Base-by-base conservation (phyloP, 495 filamentous ascomycete genomes). In the Lasiosphaeria hispida region DNA sequence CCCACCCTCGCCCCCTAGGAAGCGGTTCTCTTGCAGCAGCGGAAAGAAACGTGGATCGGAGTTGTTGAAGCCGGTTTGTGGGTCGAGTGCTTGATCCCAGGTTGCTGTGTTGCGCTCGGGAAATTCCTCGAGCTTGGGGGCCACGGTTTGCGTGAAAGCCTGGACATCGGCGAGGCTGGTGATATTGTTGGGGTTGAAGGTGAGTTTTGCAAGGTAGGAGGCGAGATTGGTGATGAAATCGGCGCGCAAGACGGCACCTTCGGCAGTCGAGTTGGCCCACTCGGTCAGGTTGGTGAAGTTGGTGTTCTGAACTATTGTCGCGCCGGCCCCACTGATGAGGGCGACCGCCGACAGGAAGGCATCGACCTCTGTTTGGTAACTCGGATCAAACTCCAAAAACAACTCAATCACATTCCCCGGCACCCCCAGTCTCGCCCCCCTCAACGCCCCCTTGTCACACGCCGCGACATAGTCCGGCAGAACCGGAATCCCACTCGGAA, bases 401-500 rank as follows among this genome's bases (percentile, higher is more conserved):
- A 52, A 34, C 35, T 52, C 49, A 8, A 80, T 64, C 1, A 63
- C 59, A 47, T 79, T 80, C 34, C 71, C 59, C 0, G 79, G 75
- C 1, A 81, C 64, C 58, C 86, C 86, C 58, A 88, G 87, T 34
- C 76, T 79, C 72, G 85, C 86, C 49, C 85, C 85, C 69, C 83
- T 83, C 45, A 89, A 73, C 48, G 83, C 82, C 60, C 72, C 75
- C 69, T 81, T 82, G 54, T 69, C 58, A 42, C 72, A 75, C n/a
- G 72, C 66, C 7, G 68, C 64, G 13, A 72, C 66, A 58, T 82
- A 82, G 60, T 80, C 66, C 6, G 76, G 77, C 33, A 68, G 23
- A 1, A 40, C 18, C 55, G 17, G 63, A 55, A 14, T 69, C 55
- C 54, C 65, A 72, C 15, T 43, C 1, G 77, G 78, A 34, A 75